Percentiles rank a stretch among this genome's conserved stretches.
Conservation (phyloP, 169 alveolate species). For the Besnoitia besnoiti region DNA sequence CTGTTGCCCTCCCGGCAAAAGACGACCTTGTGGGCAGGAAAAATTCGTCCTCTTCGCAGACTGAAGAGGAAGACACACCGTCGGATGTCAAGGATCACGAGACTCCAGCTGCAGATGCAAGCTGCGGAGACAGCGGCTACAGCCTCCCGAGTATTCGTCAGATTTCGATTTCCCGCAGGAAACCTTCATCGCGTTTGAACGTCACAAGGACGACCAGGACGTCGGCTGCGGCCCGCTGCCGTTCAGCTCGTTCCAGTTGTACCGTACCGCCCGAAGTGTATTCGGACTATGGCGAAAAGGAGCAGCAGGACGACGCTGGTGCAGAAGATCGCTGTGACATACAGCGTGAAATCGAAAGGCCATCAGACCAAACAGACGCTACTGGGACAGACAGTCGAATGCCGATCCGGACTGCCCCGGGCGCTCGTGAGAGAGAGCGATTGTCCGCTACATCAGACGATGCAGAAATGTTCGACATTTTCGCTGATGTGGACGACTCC, state of each 20-base stretch:
- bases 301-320: neutral
- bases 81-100: neutral
- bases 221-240: neutral
- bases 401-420: no score
- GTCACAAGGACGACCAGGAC: neutral
- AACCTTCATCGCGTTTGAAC: neutral
- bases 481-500: neutral
- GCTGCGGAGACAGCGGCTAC: no score
- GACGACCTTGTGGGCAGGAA: neutral
- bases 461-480: neutral
- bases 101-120: neutral
- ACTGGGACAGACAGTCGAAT: no score
- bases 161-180: no score
- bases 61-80: neutral
- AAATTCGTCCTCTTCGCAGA: neutral
- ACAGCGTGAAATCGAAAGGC: no score
- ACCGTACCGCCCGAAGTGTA: neutral
- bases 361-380: no score
- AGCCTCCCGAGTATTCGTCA: no score
- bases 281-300: neutral
- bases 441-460: neutral
- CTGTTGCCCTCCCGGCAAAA: neutral
- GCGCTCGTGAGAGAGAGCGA: no score
- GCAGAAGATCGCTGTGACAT: neutral
- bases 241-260: neutral